Evolutionary conservation across 2,329 filamentous ascomycete genomes (phyloP).

Genomic region (Fusarium protoensiforme): DNA sequence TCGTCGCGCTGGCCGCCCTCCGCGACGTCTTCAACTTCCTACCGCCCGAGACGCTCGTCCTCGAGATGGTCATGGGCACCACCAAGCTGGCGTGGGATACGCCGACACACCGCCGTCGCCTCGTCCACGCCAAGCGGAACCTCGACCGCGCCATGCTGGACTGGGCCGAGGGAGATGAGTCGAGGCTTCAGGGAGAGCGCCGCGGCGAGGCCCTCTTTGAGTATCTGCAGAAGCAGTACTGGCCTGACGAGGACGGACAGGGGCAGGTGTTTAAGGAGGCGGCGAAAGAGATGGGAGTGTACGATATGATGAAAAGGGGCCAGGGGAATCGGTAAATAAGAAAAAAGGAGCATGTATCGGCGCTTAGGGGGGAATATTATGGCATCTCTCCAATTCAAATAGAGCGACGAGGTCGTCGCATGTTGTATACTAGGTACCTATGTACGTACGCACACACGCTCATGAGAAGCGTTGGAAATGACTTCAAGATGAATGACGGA

Average conservation of each 20-base stretch:
- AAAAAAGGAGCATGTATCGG: conserved; percentile 4
- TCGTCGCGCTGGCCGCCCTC: conserved; percentile 58
- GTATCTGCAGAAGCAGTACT: conserved; percentile 54
- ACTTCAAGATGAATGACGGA: conserved; percentile 1
- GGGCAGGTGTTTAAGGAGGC: conserved; percentile 46
- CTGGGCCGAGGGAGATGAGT: conserved; percentile 44
- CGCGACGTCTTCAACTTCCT: conserved; percentile 56
- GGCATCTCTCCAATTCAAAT: conserved; percentile 12
- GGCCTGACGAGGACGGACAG: conserved; percentile 43
- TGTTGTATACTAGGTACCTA: conserved; percentile 6
- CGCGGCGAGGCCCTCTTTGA: conserved; percentile 55
- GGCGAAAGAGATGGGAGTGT: conserved; percentile 58
- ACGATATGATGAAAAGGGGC: conserved; percentile 45
- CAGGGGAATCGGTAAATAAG: conserved; percentile 26
- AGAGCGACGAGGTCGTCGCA: conserved; percentile 9
- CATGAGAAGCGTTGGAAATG: neutral
- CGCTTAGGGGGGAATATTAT: neutral
- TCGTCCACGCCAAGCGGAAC: conserved; percentile 55
- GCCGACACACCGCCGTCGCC: conserved; percentile 51
- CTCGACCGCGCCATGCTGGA: conserved; percentile 53
- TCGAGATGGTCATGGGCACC: conserved; percentile 59
- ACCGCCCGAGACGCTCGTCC: conserved; percentile 57
- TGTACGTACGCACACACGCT: neutral
- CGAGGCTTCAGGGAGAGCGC: conserved; percentile 50
- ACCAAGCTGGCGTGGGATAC: conserved; percentile 57